Percentiles rank a stretch among this genome's conserved stretches.
Evolutionary conservation across 23 red algal genomes (phyloP).

Genomic region (Gracilaria gracilis): DNA sequence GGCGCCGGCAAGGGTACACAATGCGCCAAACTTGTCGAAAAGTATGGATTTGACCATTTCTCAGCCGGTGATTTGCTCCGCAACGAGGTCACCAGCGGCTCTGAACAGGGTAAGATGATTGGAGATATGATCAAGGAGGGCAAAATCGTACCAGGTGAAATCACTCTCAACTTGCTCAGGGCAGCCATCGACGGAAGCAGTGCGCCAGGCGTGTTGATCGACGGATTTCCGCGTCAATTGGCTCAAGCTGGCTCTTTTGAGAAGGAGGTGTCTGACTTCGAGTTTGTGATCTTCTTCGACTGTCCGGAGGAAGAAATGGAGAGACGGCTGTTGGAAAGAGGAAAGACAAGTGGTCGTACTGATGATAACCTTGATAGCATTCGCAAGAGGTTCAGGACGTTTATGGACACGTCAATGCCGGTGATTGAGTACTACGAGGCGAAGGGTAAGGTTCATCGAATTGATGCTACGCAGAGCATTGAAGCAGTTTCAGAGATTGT

Average conservation of each 20-base stretch:
- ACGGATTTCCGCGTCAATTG: conserved; percentile 96
- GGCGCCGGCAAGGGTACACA: conserved; percentile 98
- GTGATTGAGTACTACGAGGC: conserved; percentile 94
- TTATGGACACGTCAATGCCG: conserved; percentile 90
- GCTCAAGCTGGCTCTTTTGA: conserved; percentile 95
- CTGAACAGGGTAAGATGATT: conserved; percentile 88
- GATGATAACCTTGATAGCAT: conserved; percentile 94
- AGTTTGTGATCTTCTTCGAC: conserved; percentile 98
- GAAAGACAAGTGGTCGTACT: conserved; percentile 81
- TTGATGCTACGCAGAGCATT: conserved; percentile 78
- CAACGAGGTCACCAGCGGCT: conserved; percentile 79
- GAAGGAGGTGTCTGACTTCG: conserved; percentile 81
- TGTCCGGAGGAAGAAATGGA: conserved; percentile 97
- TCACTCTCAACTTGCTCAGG: conserved; percentile 87
- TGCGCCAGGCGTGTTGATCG: conserved; percentile 91
- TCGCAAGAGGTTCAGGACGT: conserved; percentile 96
- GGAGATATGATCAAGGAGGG: conserved; percentile 96
- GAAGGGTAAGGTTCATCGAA: conserved; percentile 83
- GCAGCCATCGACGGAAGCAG: conserved; percentile 69
- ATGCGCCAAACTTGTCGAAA: conserved; percentile 83
- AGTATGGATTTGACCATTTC: conserved; percentile 83
- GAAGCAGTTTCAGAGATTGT: conserved; percentile 73
- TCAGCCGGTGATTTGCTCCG: conserved; percentile 98
- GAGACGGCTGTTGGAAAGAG: conserved; percentile 82
- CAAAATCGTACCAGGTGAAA: conserved; percentile 93